Evolutionary conservation across 2,329 filamentous ascomycete species (phyloP).

Genomic region (Alternaria solani): DNA sequence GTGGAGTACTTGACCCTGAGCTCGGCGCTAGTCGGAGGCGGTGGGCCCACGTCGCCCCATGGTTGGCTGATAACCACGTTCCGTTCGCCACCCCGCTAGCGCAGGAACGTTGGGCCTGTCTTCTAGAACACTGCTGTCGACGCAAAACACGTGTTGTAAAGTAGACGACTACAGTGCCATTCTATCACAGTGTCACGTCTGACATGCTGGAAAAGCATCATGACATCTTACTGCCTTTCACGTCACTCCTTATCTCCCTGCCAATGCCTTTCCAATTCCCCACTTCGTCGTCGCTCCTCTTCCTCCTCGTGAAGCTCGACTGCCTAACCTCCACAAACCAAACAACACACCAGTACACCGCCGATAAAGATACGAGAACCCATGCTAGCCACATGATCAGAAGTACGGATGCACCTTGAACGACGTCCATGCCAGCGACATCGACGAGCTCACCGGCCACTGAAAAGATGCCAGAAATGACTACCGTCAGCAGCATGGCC

Average conservation of each 20-base stretch:
- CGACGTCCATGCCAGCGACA: slow-evolving; percentile 17
- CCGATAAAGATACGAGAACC: slow-evolving; percentile 12
- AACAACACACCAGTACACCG: slow-evolving; percentile 31
- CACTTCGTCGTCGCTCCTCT: slow-evolving; percentile 27
- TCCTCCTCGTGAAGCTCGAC: slow-evolving; percentile 23
- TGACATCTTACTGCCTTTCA: slow-evolving; percentile 19
- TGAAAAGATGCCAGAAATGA: slow-evolving; percentile 14
- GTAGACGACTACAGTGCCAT: neutral
- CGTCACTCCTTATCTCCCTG: slow-evolving; percentile 26
- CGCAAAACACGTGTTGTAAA: no score
- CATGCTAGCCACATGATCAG: slow-evolving; percentile 33
- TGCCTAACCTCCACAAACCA: slow-evolving; percentile 41
- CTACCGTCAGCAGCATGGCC: slow-evolving; percentile 21
- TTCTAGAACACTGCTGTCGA: neutral
- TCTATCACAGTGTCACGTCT: neutral
- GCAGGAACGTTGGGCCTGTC: slow-evolving; percentile 6
- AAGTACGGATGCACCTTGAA: slow-evolving; percentile 20
- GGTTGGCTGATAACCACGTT: slow-evolving; percentile 15
- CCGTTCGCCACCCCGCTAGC: slow-evolving; percentile 13
- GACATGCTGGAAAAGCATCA: neutral
- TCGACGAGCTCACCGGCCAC: slow-evolving; percentile 16
- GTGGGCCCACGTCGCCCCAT: slow-evolving; percentile 14
- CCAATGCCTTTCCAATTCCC: slow-evolving; percentile 34
- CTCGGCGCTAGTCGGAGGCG: slow-evolving; percentile 12
- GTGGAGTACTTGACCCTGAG: slow-evolving; percentile 19